These are phyloP conservation scores for Solanum arcanum DNA, from an alignment of 257 asterid species.

Conservation along the genomic window DNA sequence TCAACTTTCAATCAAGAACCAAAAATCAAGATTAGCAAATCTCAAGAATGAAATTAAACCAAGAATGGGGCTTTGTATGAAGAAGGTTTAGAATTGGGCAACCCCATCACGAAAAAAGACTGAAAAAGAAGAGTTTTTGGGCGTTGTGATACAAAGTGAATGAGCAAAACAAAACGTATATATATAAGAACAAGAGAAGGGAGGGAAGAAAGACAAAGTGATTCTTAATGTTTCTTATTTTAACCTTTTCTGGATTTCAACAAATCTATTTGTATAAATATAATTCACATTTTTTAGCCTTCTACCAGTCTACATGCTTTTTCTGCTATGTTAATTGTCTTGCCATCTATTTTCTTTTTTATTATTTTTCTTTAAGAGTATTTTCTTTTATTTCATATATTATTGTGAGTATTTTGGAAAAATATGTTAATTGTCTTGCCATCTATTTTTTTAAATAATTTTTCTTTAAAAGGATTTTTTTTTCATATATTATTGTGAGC, in stretches of 20 bases:
- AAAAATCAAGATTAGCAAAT: not conserved
- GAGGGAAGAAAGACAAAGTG: not conserved
- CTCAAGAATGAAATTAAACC: not conserved
- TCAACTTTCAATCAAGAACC: not conserved
- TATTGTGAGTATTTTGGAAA: not conserved
- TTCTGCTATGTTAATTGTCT: not conserved
- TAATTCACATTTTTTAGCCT: not conserved
- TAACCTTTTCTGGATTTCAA: not conserved
- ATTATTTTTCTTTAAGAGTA: not conserved
- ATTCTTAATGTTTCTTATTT: not conserved
- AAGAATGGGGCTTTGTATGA: not conserved
- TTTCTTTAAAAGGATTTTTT: not conserved
- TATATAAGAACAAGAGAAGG: not conserved
- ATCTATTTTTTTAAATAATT: not conserved
- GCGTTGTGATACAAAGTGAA: not conserved
- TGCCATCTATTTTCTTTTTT: not conserved
- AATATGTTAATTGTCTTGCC: not conserved
- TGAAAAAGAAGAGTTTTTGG: not conserved
- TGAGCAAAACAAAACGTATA: not conserved
- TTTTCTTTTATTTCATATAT: not conserved
- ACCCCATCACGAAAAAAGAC: not conserved
- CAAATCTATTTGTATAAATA: not conserved
- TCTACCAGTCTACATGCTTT: not conserved
- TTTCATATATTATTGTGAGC: not conserved
- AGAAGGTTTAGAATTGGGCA: not conserved